Evolutionary conservation across 768 basidiomycete genomes (phyloP), one percentile per base, ranked within the genome.

Genomic region (Kwoniella sp.): DNA sequence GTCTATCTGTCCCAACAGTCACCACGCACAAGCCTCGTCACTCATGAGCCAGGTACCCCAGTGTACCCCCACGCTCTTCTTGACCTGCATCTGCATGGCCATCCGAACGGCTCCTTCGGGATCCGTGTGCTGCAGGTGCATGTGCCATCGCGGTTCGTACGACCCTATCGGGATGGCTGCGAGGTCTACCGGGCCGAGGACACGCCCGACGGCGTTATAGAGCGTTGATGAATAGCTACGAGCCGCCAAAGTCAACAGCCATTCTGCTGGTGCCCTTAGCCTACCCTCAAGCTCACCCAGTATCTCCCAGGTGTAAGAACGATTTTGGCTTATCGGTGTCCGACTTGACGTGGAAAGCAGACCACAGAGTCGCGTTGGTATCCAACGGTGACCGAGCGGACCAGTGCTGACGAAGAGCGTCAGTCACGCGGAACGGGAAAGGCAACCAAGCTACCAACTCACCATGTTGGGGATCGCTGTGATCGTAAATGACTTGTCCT

Each of bases 81-180:
- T 43, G 3, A 67, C 64, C 9, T 55, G 37, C 45, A 73, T 59
- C 48, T 67, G 62, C 26, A 53, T 54, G 12, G 70, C 67, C 50
- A 74, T 72, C 6, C 58, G 26, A 3, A 71, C 64, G 9, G 73
- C 67, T 7, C 68, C 74, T 37, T 69, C 66, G 2, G 71, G 71
- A 43, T 69, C 65, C 1, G 67, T 67, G 42, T 73, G 71, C 34
- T 73, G 71, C 0, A 71, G 60, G 26, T 69, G 63, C 38, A 69
- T 45, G 40, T 67, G 69, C 71, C 71, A 73, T 42, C 60, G 26
- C 0, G 73, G 73, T 17, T 68, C 68, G 48, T 73, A 75, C 14
- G 63, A 56, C 29, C 73, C 73, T 20, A 75, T 75, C 1, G 73
- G 71, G 42, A 75, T 71, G 9, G 70, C 65, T 11, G 67, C 73